phyloP scores from a whole-genome alignment of 768 basidiomycete genomes.

The Clitopilus passeckerianus region DNA sequence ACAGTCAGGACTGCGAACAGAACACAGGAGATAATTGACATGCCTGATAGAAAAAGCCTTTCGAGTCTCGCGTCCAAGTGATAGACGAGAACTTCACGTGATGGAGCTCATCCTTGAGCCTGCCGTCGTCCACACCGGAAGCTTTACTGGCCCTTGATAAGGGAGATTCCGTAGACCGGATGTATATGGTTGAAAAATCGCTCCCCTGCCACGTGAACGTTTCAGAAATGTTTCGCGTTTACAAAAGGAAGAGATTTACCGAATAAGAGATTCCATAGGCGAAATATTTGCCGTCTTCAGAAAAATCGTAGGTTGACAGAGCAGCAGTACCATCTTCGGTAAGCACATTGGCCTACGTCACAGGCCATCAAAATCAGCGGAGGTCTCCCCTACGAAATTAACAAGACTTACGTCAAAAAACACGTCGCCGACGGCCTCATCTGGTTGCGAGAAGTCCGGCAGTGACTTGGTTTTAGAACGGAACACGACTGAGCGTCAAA shows the following conservation, averaged over 20 bases:
- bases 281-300: slow-evolving; percentile 62
- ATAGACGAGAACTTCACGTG: slow-evolving; percentile 75
- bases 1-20: not conserved
- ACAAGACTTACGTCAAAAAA: slow-evolving; percentile 68
- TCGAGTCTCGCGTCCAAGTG: slow-evolving; percentile 72
- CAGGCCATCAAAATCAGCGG: not conserved
- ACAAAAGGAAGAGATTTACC: slow-evolving; percentile 24
- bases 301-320: slow-evolving; percentile 55
- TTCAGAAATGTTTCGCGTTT: not conserved
- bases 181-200: slow-evolving; percentile 65
- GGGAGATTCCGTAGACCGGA: slow-evolving; percentile 59
- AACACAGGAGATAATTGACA: slow-evolving; percentile 15
- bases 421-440: slow-evolving; percentile 52
- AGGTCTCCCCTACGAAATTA: not conserved
- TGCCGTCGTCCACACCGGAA: slow-evolving; percentile 40
- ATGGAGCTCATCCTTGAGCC: slow-evolving; percentile 62
- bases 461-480: slow-evolving; percentile 49
- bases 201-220: slow-evolving; percentile 46
- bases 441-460: slow-evolving; percentile 46
- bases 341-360: slow-evolving; percentile 61
- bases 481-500: slow-evolving; percentile 43
- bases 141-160: slow-evolving; percentile 34
- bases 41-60: slow-evolving; percentile 83
- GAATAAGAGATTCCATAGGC: slow-evolving; percentile 76
- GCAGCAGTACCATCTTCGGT: slow-evolving; percentile 70